Conservation (phyloP, 352 stramenopile genomes). For the Pseudoperonospora humuli region DNA sequence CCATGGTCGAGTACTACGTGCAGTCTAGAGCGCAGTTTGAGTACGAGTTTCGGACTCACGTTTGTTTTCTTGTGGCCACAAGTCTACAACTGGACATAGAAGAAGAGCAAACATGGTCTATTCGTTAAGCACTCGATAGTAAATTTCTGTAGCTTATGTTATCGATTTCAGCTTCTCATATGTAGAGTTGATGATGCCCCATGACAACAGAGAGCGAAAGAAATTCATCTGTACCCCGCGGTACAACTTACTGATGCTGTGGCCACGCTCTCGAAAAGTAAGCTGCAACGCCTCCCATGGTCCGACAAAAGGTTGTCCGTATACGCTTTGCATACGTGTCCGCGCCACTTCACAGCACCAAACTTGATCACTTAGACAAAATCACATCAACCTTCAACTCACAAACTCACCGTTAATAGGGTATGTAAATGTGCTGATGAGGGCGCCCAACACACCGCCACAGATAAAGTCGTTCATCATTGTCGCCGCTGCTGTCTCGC, state of each 20-base stretch:
- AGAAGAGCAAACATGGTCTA: background rate
- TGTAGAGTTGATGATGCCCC: constrained; percentile 87
- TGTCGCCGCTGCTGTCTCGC: constrained; percentile 29
- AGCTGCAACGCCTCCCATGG: constrained; percentile 45
- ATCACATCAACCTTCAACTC: background rate
- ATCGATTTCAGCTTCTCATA: constrained; percentile 84
- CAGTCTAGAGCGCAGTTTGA: no score
- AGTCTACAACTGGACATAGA: background rate
- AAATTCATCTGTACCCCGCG: constrained; percentile 87
- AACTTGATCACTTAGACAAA: constrained; percentile 2
- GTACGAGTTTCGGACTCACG: background rate
- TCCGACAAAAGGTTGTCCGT: constrained; percentile 54
- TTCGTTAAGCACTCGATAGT: background rate
- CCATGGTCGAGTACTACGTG: no score
- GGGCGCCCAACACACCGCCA: constrained; percentile 69
- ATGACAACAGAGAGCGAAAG: constrained; percentile 78
- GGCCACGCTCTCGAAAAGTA: constrained; percentile 67
- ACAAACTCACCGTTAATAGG: constrained; percentile 62
- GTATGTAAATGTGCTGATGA: constrained; percentile 82
- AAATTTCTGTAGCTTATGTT: constrained; percentile 24
- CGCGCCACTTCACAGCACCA: constrained; percentile 41
- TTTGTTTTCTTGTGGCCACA: background rate
- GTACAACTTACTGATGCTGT: constrained; percentile 57
- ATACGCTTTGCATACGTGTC: constrained; percentile 80
- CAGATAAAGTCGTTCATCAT: constrained; percentile 82